Conservation (phyloP, 78 protist species). For the Tieghemostelium lacteum region DNA sequence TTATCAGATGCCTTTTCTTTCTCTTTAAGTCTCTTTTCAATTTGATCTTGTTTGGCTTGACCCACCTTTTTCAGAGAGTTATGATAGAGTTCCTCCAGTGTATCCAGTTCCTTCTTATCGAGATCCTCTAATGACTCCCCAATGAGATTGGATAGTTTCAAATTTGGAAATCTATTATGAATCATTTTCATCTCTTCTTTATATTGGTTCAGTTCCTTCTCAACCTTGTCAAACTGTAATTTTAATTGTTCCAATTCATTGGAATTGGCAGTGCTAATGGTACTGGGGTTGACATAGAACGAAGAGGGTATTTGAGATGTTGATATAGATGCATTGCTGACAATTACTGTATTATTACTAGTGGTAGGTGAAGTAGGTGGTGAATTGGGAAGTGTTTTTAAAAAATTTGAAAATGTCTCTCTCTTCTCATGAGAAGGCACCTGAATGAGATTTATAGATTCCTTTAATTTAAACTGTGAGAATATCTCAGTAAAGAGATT, state of each 20-base stretch:
- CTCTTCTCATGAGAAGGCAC: neutral
- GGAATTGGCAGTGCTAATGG: too few species aligned
- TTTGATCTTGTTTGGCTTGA: constrained; percentile 39
- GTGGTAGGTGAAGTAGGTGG: neutral
- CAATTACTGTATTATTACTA: too few species aligned
- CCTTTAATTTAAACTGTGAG: neutral
- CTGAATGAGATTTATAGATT: neutral
- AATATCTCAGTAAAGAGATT: constrained; percentile 1
- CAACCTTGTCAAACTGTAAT: too few species aligned
- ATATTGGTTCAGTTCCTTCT: neutral
- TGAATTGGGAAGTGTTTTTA: neutral
- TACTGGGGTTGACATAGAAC: too few species aligned
- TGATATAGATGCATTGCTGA: neutral
- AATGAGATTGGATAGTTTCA: constrained; percentile 11
- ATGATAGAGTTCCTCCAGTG: constrained; percentile 27
- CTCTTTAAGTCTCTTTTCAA: constrained; percentile 28
- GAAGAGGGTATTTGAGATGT: neutral
- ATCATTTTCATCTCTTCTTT: neutral
- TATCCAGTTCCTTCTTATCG: constrained; percentile 16
- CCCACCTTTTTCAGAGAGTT: constrained; percentile 22
- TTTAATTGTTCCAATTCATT: too few species aligned
- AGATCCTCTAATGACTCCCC: constrained; percentile 18
- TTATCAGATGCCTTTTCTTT: constrained; percentile 30
- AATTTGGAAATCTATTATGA: constrained; percentile 9
- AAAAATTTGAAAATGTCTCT: neutral